A percentile compares a stretch with the other conserved stretches of the same genome.
Evolutionary conservation across 2,329 filamentous ascomycete species (phyloP).

Genomic region (Claviceps sp.): DNA sequence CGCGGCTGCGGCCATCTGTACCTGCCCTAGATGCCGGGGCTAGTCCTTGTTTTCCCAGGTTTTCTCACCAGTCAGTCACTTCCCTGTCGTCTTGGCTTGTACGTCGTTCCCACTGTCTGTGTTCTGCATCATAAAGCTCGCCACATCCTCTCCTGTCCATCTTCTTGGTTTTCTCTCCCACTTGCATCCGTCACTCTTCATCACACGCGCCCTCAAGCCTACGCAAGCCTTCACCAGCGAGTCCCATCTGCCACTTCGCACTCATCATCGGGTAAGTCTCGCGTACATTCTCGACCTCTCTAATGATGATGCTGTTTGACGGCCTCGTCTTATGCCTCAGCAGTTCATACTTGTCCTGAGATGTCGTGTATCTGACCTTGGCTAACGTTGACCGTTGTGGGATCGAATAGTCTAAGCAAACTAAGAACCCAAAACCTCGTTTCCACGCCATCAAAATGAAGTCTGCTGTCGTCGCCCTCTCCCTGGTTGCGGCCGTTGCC

Average conservation of each 20-base stretch:
- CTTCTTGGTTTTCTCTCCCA: not conserved
- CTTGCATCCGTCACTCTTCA: not conserved
- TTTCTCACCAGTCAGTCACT: conserved; percentile 2
- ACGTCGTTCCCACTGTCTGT: not conserved
- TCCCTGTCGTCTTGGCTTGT: not conserved
- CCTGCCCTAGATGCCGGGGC: conserved; percentile 2
- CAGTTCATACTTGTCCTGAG: no score
- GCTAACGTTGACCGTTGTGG: no score
- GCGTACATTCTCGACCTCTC: not conserved
- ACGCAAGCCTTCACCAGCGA: not conserved
- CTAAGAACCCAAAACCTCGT: not conserved
- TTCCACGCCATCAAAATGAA: conserved; percentile 33
- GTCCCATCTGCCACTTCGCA: not conserved
- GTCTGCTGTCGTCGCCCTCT: conserved; percentile 28
- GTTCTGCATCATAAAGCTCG: conserved; percentile 6
- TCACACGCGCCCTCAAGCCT: not conserved
- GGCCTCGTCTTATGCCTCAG: no score
- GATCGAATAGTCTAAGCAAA: not conserved
- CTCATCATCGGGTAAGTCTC: conserved; percentile 1
- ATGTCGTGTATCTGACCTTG: no score
- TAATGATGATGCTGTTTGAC: no score
- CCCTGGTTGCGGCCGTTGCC: conserved; percentile 25
- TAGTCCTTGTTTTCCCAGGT: conserved; percentile 6
- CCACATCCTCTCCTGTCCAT: not conserved
- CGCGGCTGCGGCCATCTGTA: conserved; percentile 3